phyloP scores from a whole-genome alignment of 352 stramenopile genomes.

The Phytophthora agathidicida region DNA sequence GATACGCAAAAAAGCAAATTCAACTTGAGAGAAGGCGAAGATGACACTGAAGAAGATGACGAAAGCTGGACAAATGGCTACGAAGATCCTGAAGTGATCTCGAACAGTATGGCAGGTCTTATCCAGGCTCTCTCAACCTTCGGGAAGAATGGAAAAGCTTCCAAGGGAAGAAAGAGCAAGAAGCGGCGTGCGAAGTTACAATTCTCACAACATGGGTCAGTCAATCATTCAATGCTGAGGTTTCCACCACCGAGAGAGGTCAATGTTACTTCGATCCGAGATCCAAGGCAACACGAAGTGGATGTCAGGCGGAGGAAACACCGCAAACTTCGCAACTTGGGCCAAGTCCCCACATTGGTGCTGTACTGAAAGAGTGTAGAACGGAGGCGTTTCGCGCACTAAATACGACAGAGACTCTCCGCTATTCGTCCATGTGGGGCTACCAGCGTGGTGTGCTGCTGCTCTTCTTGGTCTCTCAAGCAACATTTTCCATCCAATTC shows the following conservation, averaged over 20 bases:
- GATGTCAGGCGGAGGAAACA: constrained; percentile 10
- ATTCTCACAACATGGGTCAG: background rate
- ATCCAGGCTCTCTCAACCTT: constrained; percentile 34
- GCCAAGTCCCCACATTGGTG: no score
- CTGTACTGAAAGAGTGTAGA: no score
- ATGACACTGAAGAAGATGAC: background rate
- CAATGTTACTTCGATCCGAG: background rate
- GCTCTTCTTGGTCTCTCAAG: constrained; percentile 6
- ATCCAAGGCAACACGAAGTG: background rate
- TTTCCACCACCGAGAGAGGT: constrained; percentile 2
- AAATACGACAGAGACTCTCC: no score
- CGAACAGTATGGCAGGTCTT: constrained; percentile 27
- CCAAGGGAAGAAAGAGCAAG: constrained; percentile 7
- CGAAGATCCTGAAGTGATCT: constrained; percentile 25
- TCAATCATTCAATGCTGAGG: constrained; percentile 3
- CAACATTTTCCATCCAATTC: background rate
- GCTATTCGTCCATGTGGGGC: constrained; percentile 21
- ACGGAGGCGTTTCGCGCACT: no score
- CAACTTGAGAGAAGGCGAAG: background rate
- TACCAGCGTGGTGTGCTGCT: constrained; percentile 1
- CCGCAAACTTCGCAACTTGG: constrained; percentile 15
- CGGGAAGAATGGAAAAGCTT: constrained; percentile 1
- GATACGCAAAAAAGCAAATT: background rate
- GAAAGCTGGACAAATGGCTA: constrained; percentile 20
- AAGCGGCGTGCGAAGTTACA: constrained; percentile 13